phyloP scores from a whole-genome alignment of 345 rosid genomes.

The Rhizophora mangle region DNA sequence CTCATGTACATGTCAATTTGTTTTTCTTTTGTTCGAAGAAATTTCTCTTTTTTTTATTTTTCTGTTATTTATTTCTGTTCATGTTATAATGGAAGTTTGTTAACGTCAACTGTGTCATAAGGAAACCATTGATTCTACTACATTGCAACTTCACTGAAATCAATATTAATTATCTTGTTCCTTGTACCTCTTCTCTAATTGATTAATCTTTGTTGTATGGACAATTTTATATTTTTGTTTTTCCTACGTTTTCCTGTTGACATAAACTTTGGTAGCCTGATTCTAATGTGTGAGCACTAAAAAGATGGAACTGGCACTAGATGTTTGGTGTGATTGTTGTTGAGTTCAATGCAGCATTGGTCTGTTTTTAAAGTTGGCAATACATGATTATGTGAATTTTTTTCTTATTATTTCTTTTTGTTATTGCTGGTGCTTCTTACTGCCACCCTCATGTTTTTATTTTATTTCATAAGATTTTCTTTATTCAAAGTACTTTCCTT shows the following conservation, averaged over 20 bases:
- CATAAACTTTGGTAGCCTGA: neutral
- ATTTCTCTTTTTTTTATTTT: neutral
- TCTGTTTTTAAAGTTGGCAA: neutral
- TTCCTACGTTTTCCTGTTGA: neutral
- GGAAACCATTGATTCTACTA: neutral
- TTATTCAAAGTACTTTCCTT: neutral
- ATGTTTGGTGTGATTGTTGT: neutral
- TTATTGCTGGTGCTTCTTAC: neutral
- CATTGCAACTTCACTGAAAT: neutral
- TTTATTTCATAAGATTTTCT: conserved; percentile 2
- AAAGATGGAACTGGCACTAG: neutral
- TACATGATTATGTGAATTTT: too few relatives aligned
- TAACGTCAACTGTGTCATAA: neutral
- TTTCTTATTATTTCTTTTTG: too few relatives aligned
- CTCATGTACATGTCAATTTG: too few relatives aligned
- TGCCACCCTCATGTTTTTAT: conserved; percentile 2
- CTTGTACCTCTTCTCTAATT: too few relatives aligned
- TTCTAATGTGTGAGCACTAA: neutral
- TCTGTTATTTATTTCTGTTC: neutral
- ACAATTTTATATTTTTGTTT: too few relatives aligned
- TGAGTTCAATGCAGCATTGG: conserved; percentile 1
- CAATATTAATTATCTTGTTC: neutral
- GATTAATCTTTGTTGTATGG: too few relatives aligned
- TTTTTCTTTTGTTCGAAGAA: neutral
- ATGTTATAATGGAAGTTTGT: neutral